Conservation (phyloP, 1,139 yeast genomes). For the Yamadazyma blattariae region DNA sequence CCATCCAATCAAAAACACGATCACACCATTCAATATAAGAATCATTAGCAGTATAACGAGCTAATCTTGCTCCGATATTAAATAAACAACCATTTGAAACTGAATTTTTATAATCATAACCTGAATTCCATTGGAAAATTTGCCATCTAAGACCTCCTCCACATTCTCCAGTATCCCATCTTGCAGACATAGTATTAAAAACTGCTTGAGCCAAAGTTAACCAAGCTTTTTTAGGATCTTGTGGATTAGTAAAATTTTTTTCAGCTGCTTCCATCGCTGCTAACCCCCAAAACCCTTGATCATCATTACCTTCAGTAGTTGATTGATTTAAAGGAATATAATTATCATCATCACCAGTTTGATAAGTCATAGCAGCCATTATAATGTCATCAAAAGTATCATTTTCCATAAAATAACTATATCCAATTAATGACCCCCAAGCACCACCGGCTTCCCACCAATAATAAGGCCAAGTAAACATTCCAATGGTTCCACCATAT, state of each 20-base stretch:
- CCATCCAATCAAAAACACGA: conserved; percentile 80
- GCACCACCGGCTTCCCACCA: conserved; percentile 98
- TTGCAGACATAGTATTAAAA: conserved; percentile 81
- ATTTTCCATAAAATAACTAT: conserved; percentile 60
- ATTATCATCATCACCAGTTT: conserved; percentile 63
- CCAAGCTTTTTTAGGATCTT: conserved; percentile 49
- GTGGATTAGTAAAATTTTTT: conserved; percentile 68
- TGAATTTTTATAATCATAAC: conserved; percentile 88
- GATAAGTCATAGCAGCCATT: conserved; percentile 58
- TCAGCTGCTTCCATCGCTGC: conserved; percentile 85
- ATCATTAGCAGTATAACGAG: conserved; percentile 73
- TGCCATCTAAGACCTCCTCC: conserved; percentile 96
- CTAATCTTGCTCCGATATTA: conserved; percentile 83
- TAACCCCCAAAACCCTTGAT: conserved; percentile 89
- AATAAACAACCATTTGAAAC: conserved; percentile 90
- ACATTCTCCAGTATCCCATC: conserved; percentile 80
- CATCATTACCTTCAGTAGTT: conserved; percentile 85
- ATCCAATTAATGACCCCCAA: conserved; percentile 74
- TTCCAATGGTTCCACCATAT: conserved; percentile 74
- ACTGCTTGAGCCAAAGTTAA: conserved; percentile 73
- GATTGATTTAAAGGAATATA: conserved; percentile 77
- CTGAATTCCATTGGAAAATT: conserved; percentile 91
- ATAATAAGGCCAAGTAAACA: conserved; percentile 74
- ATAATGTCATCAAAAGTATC: conserved; percentile 55
- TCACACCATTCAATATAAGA: conserved; percentile 81